Evolutionary conservation across 805 yeast species (phyloP), one percentile per base, ranked within the genome.

Genomic region (Monosporozyma aerobia): DNA sequence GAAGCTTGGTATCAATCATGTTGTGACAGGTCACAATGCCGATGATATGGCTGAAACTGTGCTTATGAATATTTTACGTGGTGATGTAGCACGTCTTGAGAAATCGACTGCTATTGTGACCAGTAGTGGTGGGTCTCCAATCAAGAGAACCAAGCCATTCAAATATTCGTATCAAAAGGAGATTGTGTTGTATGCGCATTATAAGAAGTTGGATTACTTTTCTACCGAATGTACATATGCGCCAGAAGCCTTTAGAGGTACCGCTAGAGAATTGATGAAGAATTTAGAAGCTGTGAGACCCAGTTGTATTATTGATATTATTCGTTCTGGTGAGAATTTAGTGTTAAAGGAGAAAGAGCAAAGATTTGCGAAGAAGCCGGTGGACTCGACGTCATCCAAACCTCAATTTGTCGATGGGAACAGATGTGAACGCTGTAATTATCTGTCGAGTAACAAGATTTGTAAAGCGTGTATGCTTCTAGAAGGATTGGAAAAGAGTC

Each of bases 21-120:
- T 94, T 33, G 95, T 94, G 1, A 94, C 99, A 0, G 99, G 99
- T 2, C 99, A 94, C 69, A 94, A 94, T 68, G 99, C 99, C 0
- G 99, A 94, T 68, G 99, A 94, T 70, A 87, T 94, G 88, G 99
- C 99, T 1, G 99, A 94, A 63, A 94, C 99, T 0, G 96, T 94
- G 4, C 70, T 94, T 51, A 92, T 94, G 98, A 94, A 94, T 68
- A 70, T 94, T 45, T 71, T 94, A 30, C 77, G 99, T 60, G 99
- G 99, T n/a, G 99, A 94, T 65, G 85, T 90, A 6, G 95, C 96
- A 25, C 76, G 99, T 57, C 73, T 94, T 52, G 98, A 88, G 63
- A 82, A 85, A 58, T 89, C 97, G 16, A 87, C 96, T 9, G 77
- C 85, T 23, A 89, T 94, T 44, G 77, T 92, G 56, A 94, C 99